A percentile compares a stretch with the other conserved stretches of the same genome.
Conservation (phyloP, 129 eudicot genomes). For the Pittosporum tobira region DNA sequence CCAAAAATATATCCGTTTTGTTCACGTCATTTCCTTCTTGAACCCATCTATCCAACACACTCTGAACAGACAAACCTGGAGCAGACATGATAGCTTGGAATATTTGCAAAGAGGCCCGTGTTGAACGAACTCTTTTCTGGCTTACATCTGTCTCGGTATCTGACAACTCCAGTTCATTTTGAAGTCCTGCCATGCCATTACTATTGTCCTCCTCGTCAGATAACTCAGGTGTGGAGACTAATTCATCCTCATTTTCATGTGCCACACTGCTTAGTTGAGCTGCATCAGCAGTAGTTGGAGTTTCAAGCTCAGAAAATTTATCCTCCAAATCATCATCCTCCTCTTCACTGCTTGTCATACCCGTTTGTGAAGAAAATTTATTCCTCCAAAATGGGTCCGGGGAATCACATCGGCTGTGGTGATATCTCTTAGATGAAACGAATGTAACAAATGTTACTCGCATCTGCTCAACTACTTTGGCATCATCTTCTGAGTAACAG, state of each 20-base stretch:
- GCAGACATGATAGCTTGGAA: conserved; percentile 30
- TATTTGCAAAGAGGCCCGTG: conserved; percentile 21
- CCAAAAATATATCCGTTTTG: conserved; percentile 20
- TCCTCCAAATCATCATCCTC: conserved; percentile 60
- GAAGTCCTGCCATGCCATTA: conserved; percentile 21
- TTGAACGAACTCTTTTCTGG: conserved; percentile 13
- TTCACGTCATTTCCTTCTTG: conserved; percentile 48
- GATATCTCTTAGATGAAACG: conserved; percentile 16
- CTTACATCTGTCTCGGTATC: conserved; percentile 28
- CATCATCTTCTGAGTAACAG: conserved; percentile 19
- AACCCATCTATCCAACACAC: conserved; percentile 50
- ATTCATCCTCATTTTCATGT: conserved; percentile 26
- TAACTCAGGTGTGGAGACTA: conserved; percentile 27
- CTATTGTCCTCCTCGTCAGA: conserved; percentile 34
- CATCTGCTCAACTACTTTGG: conserved; percentile 13
- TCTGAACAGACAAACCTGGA: conserved; percentile 19
- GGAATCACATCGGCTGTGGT: conserved; percentile 10
- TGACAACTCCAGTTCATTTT: conserved; percentile 18
- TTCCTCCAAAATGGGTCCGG: conserved; percentile 19
- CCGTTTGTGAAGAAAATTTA: conserved; percentile 48
- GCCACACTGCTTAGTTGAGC: conserved; percentile 8
- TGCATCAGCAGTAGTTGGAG: conserved; percentile 18
- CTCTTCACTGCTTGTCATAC: conserved; percentile 42
- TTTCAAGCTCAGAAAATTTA: conserved; percentile 66
- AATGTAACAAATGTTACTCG: conserved; percentile 12